phyloP scores from a whole-genome alignment of 2,329 filamentous ascomycete species.

The Emericellopsis cladophorae region DNA sequence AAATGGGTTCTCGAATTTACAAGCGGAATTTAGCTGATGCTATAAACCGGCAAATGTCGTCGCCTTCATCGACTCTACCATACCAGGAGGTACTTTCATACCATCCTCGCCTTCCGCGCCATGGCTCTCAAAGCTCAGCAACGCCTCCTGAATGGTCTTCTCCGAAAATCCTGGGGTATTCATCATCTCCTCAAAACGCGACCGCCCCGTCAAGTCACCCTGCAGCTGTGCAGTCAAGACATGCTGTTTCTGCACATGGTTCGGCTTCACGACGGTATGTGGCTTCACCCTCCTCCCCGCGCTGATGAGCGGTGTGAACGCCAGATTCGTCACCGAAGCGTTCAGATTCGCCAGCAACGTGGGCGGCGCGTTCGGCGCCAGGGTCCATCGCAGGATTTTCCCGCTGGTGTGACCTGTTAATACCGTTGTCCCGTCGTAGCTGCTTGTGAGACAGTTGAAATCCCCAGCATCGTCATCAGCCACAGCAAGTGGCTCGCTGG shows the following conservation, averaged over 20 bases:
- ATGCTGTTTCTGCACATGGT: constrained; percentile 52
- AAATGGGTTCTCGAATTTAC: no score
- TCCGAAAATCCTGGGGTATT: constrained; percentile 31
- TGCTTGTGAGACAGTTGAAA: constrained; percentile 56
- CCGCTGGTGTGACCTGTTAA: constrained; percentile 74
- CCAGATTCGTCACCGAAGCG: constrained; percentile 69
- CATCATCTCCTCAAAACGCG: constrained; percentile 31
- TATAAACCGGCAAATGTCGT: not conserved
- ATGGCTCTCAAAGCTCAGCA: constrained; percentile 26
- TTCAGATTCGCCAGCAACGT: constrained; percentile 60
- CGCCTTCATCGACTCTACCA: constrained; percentile 1
- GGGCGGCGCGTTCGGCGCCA: constrained; percentile 55
- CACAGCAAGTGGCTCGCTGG: constrained; percentile 39
- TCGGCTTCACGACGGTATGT: constrained; percentile 67
- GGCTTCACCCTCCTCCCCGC: constrained; percentile 29
- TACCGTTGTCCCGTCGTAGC: constrained; percentile 70
- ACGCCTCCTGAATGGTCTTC: constrained; percentile 34
- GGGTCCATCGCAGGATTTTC: constrained; percentile 69
- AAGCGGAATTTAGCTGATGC: no score
- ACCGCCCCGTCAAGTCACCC: constrained; percentile 22
- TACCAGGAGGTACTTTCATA: not conserved
- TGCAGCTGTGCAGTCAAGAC: constrained; percentile 53
- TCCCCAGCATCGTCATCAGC: constrained; percentile 51
- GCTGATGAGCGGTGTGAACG: constrained; percentile 53
- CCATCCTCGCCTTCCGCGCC: constrained; percentile 4